Conservation (phyloP, 768 basidiomycete species). For the Dacryopinax primogenitus region DNA sequence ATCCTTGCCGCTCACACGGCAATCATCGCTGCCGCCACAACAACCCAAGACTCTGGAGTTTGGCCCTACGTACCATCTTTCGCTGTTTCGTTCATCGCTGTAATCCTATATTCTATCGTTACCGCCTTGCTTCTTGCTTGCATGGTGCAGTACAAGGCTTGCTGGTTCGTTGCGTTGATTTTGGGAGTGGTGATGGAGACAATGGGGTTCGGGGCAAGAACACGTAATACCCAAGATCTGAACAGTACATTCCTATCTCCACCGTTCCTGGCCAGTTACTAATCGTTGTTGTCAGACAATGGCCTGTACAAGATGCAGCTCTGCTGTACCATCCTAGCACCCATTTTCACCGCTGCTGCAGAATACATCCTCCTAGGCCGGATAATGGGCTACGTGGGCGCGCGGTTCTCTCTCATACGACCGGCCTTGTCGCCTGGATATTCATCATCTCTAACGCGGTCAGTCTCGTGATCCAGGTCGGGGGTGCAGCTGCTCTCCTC, state of each 20-base stretch:
- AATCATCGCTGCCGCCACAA: no score
- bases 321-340: neutral
- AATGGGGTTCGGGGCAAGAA: neutral
- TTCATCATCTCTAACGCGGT: slow-evolving; percentile 53
- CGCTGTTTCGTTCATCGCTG: neutral
- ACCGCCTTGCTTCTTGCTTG: neutral
- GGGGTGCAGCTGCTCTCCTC: neutral
- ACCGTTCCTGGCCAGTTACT: neutral
- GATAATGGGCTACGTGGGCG: slow-evolving; percentile 39
- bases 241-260: neutral
- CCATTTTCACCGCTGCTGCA: slow-evolving; percentile 18
- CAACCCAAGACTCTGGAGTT: no score
- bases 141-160: neutral
- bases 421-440: slow-evolving; percentile 38
- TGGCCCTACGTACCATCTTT: neutral
- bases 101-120: neutral
- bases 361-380: slow-evolving; percentile 55
- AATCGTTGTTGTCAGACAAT: neutral
- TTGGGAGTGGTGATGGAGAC: neutral
- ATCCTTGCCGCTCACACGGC: no score
- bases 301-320: slow-evolving; percentile 2
- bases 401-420: slow-evolving; percentile 38
- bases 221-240: neutral
- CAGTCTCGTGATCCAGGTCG: slow-evolving; percentile 54
- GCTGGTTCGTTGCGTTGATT: neutral